These are phyloP conservation scores for Tricholoma terreum DNA, from an alignment of 768 basidiomycete genomes.

Conservation along the genomic window DNA sequence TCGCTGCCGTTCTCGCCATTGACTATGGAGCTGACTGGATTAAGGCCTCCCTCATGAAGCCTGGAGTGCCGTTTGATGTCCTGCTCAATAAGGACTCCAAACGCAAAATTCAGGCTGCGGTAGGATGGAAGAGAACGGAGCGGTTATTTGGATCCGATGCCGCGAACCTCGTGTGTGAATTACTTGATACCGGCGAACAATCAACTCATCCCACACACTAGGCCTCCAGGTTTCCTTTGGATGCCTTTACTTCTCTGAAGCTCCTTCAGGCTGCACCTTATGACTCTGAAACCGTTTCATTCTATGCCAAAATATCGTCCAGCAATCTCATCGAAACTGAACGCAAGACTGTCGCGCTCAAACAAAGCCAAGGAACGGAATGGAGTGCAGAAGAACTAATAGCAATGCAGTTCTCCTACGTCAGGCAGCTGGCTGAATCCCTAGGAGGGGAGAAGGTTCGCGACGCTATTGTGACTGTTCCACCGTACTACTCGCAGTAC, in stretches of 20 bases:
- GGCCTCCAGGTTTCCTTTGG: conserved; percentile 90
- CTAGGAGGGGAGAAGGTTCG: conserved; percentile 71
- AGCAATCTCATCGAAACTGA: conserved; percentile 50
- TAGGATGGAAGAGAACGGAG: conserved; percentile 91
- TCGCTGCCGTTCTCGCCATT: conserved; percentile 85
- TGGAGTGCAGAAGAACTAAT: conserved; percentile 90
- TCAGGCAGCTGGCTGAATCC: conserved; percentile 82
- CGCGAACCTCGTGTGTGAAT: conserved; percentile 69
- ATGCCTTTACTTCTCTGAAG: conserved; percentile 86
- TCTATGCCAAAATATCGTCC: conserved; percentile 54
- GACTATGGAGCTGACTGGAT: conserved; percentile 99
- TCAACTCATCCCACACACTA: conserved; percentile 27
- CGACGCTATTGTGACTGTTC: conserved; percentile 88
- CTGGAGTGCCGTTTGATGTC: conserved; percentile 93
- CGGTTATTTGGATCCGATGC: conserved; percentile 89
- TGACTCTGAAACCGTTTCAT: conserved; percentile 55
- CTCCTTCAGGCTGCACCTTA: conserved; percentile 72
- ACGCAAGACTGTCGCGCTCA: conserved; percentile 60
- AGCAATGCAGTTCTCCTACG: conserved; percentile 91
- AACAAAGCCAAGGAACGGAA: conserved; percentile 57
- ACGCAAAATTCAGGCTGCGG: conserved; percentile 86
- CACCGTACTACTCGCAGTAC: conserved; percentile 84
- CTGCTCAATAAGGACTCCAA: conserved; percentile 96
- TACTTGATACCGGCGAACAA: neutral
- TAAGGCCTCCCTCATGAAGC: conserved; percentile 94